A percentile compares a stretch with the other conserved stretches of the same genome.
phyloP scores from a whole-genome alignment of 768 basidiomycete genomes.

The Boletus reticulatus region DNA sequence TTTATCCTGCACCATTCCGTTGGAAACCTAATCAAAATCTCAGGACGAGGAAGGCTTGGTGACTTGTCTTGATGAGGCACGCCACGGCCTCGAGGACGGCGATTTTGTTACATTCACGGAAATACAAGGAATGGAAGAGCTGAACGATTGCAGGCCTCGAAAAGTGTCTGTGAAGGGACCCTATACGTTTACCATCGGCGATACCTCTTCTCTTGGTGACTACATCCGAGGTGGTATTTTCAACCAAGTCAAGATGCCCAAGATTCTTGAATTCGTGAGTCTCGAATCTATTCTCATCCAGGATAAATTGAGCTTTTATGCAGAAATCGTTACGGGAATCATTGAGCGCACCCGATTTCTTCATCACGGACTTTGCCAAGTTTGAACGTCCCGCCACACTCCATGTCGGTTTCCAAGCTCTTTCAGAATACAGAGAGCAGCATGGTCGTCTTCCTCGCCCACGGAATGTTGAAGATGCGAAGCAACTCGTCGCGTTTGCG shows the following conservation, averaged over 20 bases:
- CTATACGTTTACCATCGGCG: constrained; percentile 95
- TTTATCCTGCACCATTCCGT: background rate
- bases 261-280: constrained; percentile 89
- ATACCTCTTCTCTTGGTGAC: constrained; percentile 72
- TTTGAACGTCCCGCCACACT: constrained; percentile 90
- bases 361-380: constrained; percentile 97
- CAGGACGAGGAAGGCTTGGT: constrained; percentile 90
- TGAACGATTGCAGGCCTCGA: constrained; percentile 89
- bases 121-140: constrained; percentile 89
- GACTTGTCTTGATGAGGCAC: constrained; percentile 93
- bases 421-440: constrained; percentile 71
- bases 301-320: background rate
- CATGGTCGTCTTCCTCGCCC: constrained; percentile 74
- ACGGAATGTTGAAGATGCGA: constrained; percentile 79
- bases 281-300: background rate
- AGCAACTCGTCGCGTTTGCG: constrained; percentile 66
- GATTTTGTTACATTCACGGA: constrained; percentile 97
- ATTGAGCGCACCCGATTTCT: constrained; percentile 74
- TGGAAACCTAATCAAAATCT: background rate
- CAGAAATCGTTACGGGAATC: constrained; percentile 95
- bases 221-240: constrained; percentile 93
- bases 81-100: constrained; percentile 98
- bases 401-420: constrained; percentile 92
- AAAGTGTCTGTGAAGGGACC: constrained; percentile 95
- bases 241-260: constrained; percentile 99